Evolutionary conservation across 2,329 filamentous ascomycete species (phyloP), one percentile per base, ranked within the genome.

Genomic region (Colletotrichum navitas): DNA sequence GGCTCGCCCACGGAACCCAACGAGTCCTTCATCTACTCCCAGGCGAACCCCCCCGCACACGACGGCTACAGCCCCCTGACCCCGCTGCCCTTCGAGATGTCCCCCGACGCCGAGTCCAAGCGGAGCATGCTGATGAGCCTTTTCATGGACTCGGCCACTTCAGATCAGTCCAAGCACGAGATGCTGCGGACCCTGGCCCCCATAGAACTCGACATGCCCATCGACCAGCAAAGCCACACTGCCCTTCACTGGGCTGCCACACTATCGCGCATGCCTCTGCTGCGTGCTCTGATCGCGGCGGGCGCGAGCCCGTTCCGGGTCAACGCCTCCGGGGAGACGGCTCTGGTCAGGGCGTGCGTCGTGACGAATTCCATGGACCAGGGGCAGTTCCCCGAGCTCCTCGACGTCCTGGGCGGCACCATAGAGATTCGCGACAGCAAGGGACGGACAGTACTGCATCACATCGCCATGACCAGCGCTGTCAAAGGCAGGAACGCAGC

Each of bases 191-290:
- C 90, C 12, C 87, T 98, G 67, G 92, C 90, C 1, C 90, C 93
- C 0, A 85, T 91, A 49, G 95, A 99, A 75, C 88, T 98, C 29
- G 96, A 99, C 78, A 92, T 96, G 79, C 95, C 96, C 1, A 94
- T 99, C 68, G 96, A 99, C 78, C 88, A 92, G 34, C 94, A 94
- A 71, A 91, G 91, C 45, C 94, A 98, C 78, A 98, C 94, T 24
- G 95, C 95, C 3, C 85, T 99, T 51, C 95, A 98, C 78, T 99
- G 96, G 96, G 96, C 96, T 2, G 94, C 96, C 6, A 98, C 96
- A 5, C 86, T 99, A 58, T 94, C 94, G 3, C 92, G 95, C 21
- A 92, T 97, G 79, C 89, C 93, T 1, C 86, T 99, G 7, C 85
- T 98, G 68, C 91, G 93, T 65, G 88, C 95, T 0, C 86, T 99